Conservation (phyloP, 805 yeast genomes). For the Geotrichum ghanense region DNA sequence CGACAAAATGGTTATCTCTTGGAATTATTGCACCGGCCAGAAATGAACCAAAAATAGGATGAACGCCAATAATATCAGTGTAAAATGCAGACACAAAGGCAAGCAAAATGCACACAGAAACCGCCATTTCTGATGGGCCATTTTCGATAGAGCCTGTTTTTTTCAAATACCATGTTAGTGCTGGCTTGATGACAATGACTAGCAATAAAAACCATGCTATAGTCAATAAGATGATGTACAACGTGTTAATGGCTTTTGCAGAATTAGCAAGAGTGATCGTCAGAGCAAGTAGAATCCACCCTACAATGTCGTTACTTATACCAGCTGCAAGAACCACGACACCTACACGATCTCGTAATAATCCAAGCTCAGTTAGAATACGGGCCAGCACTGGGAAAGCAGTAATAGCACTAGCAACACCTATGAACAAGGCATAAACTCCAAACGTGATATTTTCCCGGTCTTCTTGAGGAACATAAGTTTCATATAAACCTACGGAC, state of each 20-base stretch:
- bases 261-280: constrained; percentile 62
- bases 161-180: constrained; percentile 34
- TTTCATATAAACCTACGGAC: constrained; percentile 52
- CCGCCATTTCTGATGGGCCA: constrained; percentile 48
- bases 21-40: constrained; percentile 68
- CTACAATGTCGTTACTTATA: constrained; percentile 64
- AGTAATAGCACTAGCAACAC: constrained; percentile 74
- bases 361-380: constrained; percentile 59
- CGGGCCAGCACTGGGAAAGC: constrained; percentile 81
- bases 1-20: constrained; percentile 61
- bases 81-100: constrained; percentile 62
- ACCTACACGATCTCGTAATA: constrained; percentile 55
- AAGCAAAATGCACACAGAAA: constrained; percentile 44
- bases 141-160: constrained; percentile 45
- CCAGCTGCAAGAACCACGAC: constrained; percentile 70
- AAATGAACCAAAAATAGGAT: constrained; percentile 79
- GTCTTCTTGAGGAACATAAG: constrained; percentile 22
- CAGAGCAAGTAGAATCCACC: constrained; percentile 72
- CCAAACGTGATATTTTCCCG: constrained; percentile 42
- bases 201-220: constrained; percentile 60
- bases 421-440: constrained; percentile 68
- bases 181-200: constrained; percentile 43
- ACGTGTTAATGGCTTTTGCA: constrained; percentile 55
- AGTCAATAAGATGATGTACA: constrained; percentile 55
- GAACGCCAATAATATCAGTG: constrained; percentile 78